Conservation (phyloP, 345 rosid species). For the Schrenkiella parvula region DNA sequence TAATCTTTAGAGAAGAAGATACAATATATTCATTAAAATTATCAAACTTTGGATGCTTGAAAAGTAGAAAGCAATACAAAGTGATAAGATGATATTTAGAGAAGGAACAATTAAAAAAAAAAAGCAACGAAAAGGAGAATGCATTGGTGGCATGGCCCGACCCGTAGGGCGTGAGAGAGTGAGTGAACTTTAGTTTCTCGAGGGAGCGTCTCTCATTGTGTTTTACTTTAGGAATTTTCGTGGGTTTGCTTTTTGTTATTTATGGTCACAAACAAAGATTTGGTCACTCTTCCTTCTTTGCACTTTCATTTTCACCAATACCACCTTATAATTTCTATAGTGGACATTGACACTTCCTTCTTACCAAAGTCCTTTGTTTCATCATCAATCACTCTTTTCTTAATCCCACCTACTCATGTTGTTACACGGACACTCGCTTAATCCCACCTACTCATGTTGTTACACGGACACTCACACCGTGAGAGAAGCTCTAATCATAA, state of each 20-base stretch:
- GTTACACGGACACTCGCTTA: neutral
- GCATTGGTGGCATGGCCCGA: conserved; percentile 31
- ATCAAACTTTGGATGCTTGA: conserved; percentile 29
- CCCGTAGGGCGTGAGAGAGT: conserved; percentile 24
- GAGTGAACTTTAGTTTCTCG: conserved; percentile 27
- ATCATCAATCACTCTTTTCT: conserved; percentile 22
- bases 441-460: too few species aligned
- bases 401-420: conserved; percentile 22
- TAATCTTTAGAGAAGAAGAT: conserved; percentile 26
- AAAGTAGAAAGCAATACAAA: conserved; percentile 26
- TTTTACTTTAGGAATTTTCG: conserved; percentile 8
- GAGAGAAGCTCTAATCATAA: neutral
- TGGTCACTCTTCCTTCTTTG: conserved; percentile 13
- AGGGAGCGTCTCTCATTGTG: conserved; percentile 33
- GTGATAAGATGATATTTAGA: conserved; percentile 3
- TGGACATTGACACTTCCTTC: conserved; percentile 23
- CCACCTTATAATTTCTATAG: conserved; percentile 15
- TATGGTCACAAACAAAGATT: conserved; percentile 33
- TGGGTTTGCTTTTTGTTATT: conserved; percentile 36
- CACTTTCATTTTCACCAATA: conserved; percentile 24
- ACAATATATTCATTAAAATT: conserved; percentile 25
- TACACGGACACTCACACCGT: too few species aligned
- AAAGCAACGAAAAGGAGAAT: conserved; percentile 12
- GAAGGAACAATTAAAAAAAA: conserved; percentile 7
- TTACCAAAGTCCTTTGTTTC: conserved; percentile 23